Conservation (phyloP, 2,329 filamentous ascomycete species). For the Chrysosphaeria jannelii region DNA sequence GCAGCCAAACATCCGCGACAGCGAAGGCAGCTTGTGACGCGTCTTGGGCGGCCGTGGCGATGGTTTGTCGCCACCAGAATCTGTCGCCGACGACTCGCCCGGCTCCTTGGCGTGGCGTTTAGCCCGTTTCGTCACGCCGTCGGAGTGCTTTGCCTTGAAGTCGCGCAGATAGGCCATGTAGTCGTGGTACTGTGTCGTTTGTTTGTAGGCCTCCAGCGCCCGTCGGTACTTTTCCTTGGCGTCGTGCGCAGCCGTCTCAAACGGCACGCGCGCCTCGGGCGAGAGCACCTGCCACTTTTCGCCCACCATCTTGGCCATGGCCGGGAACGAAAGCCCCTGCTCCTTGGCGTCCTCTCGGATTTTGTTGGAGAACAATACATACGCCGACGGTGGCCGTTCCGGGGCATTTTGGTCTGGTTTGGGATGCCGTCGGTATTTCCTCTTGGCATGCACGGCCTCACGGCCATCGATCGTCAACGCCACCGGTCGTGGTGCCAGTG, state of each 20-base stretch:
- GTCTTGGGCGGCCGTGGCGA: too few relatives aligned
- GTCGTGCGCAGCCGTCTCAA: slow-evolving; percentile 37
- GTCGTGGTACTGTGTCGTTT: slow-evolving; percentile 34
- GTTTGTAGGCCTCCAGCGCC: slow-evolving; percentile 48
- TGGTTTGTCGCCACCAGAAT: too few relatives aligned
- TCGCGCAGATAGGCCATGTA: slow-evolving; percentile 46
- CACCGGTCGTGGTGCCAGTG: slow-evolving; percentile 13
- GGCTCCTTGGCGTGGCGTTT: too few relatives aligned
- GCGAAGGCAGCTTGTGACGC: too few relatives aligned
- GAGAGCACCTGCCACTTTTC: slow-evolving; percentile 53
- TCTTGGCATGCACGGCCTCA: slow-evolving; percentile 20
- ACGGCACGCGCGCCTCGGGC: slow-evolving; percentile 36
- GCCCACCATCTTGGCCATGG: slow-evolving; percentile 57
- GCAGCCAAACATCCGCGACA: too few relatives aligned
- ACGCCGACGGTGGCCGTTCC: slow-evolving; percentile 52
- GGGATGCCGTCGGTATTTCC: slow-evolving; percentile 51
- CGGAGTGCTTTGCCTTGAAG: slow-evolving; percentile 45
- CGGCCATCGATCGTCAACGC: slow-evolving; percentile 14
- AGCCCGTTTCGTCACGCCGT: too few relatives aligned
- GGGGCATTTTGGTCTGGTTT: slow-evolving; percentile 60
- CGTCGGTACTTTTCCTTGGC: slow-evolving; percentile 51
- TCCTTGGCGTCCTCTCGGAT: slow-evolving; percentile 52
- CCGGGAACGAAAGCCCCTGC: slow-evolving; percentile 49
- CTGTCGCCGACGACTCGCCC: too few relatives aligned
- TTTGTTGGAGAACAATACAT: slow-evolving; percentile 65